Evolutionary conservation across 1,139 yeast species (phyloP).

Genomic region (Hansenula anomala): DNA sequence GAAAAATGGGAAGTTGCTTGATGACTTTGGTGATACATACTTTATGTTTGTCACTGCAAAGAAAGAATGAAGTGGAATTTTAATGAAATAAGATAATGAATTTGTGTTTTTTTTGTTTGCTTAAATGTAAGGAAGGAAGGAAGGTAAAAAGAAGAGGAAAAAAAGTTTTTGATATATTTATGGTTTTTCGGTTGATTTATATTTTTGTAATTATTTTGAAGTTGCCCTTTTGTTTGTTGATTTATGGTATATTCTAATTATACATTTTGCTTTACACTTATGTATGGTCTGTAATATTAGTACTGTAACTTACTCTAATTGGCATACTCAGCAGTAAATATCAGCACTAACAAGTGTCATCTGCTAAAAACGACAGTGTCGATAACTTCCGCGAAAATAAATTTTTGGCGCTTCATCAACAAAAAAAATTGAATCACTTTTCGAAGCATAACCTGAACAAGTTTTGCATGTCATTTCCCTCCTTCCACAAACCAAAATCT

Average conservation of each 20-base stretch:
- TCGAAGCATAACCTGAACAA: background rate
- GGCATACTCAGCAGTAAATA: too few species aligned
- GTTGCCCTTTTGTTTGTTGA: too few species aligned
- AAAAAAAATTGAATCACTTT: background rate
- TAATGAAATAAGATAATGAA: background rate
- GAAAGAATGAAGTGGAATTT: slow-evolving; percentile 4
- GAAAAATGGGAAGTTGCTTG: slow-evolving; percentile 13
- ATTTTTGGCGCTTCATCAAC: background rate
- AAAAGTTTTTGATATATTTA: too few species aligned
- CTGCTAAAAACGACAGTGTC: background rate
- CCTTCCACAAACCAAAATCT: slow-evolving; percentile 1
- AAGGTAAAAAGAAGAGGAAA: too few species aligned
- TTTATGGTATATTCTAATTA: too few species aligned
- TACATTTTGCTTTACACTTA: too few species aligned
- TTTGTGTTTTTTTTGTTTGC: too few species aligned
- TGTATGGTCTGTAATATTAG: background rate
- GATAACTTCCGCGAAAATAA: too few species aligned
- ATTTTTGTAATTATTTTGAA: too few species aligned
- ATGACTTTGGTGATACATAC: slow-evolving; percentile 20
- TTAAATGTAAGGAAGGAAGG: too few species aligned
- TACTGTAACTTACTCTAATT: slow-evolving; percentile 4
- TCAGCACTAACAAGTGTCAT: slow-evolving; percentile 3
- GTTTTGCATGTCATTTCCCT: background rate
- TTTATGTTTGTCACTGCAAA: slow-evolving; percentile 18
- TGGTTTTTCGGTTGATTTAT: too few species aligned